phyloP scores from a whole-genome alignment of 257 asterid species.

The Jacaranda copaia region DNA sequence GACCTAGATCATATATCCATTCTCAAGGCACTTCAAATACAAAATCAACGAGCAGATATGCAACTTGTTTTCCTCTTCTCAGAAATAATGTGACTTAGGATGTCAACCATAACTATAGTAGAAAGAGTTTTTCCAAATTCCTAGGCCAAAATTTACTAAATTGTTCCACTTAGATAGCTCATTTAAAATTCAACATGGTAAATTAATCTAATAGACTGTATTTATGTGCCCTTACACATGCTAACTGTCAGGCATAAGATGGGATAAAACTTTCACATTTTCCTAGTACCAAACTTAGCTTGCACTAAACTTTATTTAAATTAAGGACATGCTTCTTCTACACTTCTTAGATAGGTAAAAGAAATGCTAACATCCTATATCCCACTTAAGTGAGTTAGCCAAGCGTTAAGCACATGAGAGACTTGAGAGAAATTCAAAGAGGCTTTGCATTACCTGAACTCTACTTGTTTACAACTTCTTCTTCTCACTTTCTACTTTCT shows the following conservation, averaged over 20 bases:
- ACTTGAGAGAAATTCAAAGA: no score
- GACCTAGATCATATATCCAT: not conserved
- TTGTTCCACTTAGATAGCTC: not conserved
- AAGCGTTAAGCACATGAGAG: no score
- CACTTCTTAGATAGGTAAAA: constrained; percentile 10
- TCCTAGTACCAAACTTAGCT: constrained; percentile 1
- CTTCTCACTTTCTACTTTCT: no score
- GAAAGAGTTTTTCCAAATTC: not conserved
- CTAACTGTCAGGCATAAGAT: not conserved
- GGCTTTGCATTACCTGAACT: no score
- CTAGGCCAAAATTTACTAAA: not conserved
- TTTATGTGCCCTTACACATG: not conserved
- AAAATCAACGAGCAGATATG: not conserved
- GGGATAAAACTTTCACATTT: not conserved
- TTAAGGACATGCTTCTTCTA: not conserved
- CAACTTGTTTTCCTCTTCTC: not conserved
- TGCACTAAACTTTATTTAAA: constrained; percentile 7
- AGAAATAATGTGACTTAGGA: no score
- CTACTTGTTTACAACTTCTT: no score
- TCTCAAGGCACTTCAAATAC: not conserved
- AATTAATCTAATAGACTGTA: not conserved
- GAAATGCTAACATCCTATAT: not conserved
- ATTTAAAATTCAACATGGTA: not conserved
- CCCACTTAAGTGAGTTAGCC: no score
- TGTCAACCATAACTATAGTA: not conserved